phyloP scores from a whole-genome alignment of 306 rosid species.

The Quercus ilex region DNA sequence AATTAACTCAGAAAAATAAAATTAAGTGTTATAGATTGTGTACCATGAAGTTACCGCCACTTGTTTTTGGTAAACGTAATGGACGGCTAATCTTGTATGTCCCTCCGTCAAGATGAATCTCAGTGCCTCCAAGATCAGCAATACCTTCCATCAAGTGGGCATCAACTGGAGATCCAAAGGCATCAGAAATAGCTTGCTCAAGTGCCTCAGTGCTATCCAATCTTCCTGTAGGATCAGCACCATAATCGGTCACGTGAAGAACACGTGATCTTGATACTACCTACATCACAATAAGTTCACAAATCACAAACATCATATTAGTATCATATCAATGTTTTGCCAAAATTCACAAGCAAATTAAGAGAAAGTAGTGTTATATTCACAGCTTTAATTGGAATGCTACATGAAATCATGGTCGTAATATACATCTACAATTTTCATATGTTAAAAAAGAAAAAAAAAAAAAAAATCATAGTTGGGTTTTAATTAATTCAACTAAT shows the following conservation, averaged over 20 bases:
- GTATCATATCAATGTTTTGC: background rate
- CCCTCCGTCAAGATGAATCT: conserved; percentile 45
- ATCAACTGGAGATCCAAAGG: conserved; percentile 13
- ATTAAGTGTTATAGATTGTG: background rate
- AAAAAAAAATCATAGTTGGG: no score
- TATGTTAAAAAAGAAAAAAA: no score
- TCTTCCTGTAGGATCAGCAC: conserved; percentile 44
- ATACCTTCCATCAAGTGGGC: conserved; percentile 32
- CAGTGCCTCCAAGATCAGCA: conserved; percentile 35
- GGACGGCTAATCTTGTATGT: conserved; percentile 41
- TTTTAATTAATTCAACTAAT: no score
- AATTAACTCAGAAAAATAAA: background rate
- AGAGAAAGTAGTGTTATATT: no score
- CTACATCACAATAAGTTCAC: background rate
- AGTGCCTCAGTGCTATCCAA: conserved; percentile 40
- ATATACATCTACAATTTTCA: no score
- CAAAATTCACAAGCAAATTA: background rate
- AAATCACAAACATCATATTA: background rate
- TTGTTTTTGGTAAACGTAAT: conserved; percentile 21
- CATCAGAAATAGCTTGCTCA: conserved; percentile 28
- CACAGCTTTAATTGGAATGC: background rate
- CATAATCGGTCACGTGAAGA: conserved; percentile 30
- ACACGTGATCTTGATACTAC: conserved; percentile 24
- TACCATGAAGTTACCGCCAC: conserved; percentile 39
- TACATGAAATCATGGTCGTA: no score